Evolutionary conservation across 192 early-diverging fungal species (phyloP).

Genomic region (Obelidium mucronatum): DNA sequence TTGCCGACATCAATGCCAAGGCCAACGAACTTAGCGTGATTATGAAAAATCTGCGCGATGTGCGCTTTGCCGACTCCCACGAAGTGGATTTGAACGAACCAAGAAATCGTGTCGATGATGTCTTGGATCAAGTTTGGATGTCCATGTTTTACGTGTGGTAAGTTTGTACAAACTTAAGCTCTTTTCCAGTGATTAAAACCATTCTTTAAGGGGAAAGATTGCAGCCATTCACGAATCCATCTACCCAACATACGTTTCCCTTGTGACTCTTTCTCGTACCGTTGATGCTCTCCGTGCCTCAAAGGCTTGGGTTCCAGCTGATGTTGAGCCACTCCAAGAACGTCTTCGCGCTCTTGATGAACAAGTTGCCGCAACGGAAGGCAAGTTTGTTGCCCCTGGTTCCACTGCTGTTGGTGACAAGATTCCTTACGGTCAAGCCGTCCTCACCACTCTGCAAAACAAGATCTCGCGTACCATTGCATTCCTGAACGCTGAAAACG

Average conservation of each 20-base stretch:
- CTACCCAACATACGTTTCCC: conserved; percentile 33
- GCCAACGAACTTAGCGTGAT: conserved; percentile 28
- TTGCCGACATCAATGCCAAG: conserved; percentile 40
- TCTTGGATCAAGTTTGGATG: conserved; percentile 41
- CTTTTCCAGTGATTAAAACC: too few relatives aligned
- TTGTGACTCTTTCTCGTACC: conserved; percentile 23
- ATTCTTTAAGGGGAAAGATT: conserved; percentile 40
- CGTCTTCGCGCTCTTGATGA: conserved; percentile 27
- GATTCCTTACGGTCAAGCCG: conserved; percentile 34
- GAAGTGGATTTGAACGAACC: conserved; percentile 12
- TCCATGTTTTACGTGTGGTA: conserved; percentile 20
- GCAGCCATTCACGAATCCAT: conserved; percentile 31
- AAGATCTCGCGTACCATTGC: conserved; percentile 15
- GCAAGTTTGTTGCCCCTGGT: conserved; percentile 25
- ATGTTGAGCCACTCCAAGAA: conserved; percentile 35
- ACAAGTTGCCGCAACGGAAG: conserved; percentile 16
- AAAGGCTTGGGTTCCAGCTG: conserved; percentile 20
- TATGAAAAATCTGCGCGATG: conserved; percentile 7
- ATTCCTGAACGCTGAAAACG: conserved; percentile 24
- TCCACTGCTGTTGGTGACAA: neutral
- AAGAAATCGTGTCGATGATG: conserved; percentile 36
- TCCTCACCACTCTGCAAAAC: conserved; percentile 20
- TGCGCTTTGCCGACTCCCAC: conserved; percentile 1
- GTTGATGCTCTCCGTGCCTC: conserved; percentile 35
- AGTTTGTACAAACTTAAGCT: too few relatives aligned